Conservation (phyloP, 2,329 filamentous ascomycete species). For the Diatrype stigma region DNA sequence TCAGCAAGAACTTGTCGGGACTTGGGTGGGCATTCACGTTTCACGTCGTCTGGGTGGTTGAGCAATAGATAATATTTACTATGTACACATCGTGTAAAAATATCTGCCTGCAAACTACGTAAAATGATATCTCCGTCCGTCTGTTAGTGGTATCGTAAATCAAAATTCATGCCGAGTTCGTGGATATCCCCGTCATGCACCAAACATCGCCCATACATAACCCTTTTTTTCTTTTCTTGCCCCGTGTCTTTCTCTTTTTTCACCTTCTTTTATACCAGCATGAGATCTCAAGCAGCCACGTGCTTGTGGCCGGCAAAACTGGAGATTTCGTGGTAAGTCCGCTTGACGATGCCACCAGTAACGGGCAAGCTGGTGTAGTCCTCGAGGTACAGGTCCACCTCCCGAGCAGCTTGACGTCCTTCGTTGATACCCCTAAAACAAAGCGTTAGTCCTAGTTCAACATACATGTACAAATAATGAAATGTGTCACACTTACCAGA, state of each 20-base stretch:
- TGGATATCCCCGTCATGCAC: conserved; percentile 3
- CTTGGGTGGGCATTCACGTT: too few species aligned
- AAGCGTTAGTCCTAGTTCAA: conserved; percentile 28
- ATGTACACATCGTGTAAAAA: not conserved
- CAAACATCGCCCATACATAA: not conserved
- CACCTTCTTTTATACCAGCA: conserved; percentile 3
- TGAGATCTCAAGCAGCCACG: conserved; percentile 10
- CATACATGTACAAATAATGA: not conserved
- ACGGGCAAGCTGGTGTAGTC: conserved; percentile 76
- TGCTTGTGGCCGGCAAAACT: not conserved
- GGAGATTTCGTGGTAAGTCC: conserved; percentile 66
- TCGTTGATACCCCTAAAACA: conserved; percentile 83
- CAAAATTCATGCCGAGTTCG: conserved; percentile 2
- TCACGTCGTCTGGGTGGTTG: too few species aligned
- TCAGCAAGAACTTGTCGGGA: too few species aligned
- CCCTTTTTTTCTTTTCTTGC: not conserved
- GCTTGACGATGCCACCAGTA: conserved; percentile 89
- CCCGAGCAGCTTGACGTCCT: conserved; percentile 85
- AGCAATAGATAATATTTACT: too few species aligned
- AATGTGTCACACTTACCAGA: conserved; percentile 63
- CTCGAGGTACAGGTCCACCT: conserved; percentile 85
- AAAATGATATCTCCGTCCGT: not conserved
- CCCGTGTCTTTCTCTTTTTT: conserved; percentile 2
- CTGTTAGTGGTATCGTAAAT: conserved; percentile 16
- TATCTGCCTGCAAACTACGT: not conserved